Evolutionary conservation across 1,139 yeast genomes (phyloP), one percentile per base, ranked within the genome.

Genomic region (Sugiyamaella pinicola): DNA sequence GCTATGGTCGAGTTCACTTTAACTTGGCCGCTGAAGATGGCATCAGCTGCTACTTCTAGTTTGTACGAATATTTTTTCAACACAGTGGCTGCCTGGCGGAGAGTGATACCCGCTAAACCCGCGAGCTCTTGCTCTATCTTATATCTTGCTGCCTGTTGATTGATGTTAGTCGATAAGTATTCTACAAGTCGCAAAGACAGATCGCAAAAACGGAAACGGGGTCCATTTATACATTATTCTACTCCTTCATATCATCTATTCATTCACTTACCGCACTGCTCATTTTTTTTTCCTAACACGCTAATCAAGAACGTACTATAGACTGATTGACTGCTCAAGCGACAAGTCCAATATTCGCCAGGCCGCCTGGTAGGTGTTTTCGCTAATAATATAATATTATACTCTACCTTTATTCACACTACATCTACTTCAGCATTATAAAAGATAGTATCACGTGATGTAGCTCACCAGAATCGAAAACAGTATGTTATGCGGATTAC

Each of bases 41-140:
- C 59, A 40, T 57, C 56, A 12, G 60, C 55, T 6, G 66, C 63
- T 13, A 51, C 51, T n/a, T 61, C 60, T 33, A 63, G 17, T 22
- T 55, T 49, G 45, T 54, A 60, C 47, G 55, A 52, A 49, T 58
- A 55, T 26, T 54, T 55, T 41, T 57, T 53, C 22, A 63, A 55
- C 12, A 60, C 42, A 4, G 43, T 35, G 7, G 39, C 28, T 1
- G 64, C 62, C 42, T 57, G 55, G 9, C 50, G 40, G 19, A 41
- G 22, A n/a, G 50, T 22, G 41, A 56, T 56, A 24, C 60, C 58
- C 1, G 55, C 55, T 28, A 55, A 41, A 9, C 29, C 33, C 0
- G 55, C 48, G 43, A 60, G 54, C 41, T 56, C 55, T 40, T 46
- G 47, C 15, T 50, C 53, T n/a, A 29, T 4, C 9, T 43, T 19